phyloP scores from a whole-genome alignment of 1,284 basidiomycete species.

The Malassezia nana region DNA sequence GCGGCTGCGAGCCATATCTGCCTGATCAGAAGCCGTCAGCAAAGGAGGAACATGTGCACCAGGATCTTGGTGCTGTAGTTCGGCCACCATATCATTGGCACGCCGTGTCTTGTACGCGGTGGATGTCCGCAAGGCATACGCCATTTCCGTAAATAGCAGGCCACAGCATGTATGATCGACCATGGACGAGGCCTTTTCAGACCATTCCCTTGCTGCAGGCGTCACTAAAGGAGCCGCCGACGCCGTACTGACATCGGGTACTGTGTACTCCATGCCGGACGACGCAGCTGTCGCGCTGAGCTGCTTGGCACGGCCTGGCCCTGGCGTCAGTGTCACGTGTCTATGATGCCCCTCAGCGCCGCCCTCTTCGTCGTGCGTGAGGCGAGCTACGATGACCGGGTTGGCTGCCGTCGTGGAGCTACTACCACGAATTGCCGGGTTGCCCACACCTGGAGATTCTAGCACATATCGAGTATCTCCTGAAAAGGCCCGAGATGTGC shows the following conservation, averaged over 20 bases:
- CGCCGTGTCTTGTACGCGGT: constrained; percentile 5
- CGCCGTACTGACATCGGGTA: neutral
- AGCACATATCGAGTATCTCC: constrained; percentile 7
- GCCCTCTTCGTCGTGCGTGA: neutral
- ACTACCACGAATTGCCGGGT: constrained; percentile 14
- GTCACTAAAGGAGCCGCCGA: neutral
- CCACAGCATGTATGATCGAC: constrained; percentile 3
- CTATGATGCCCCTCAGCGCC: neutral
- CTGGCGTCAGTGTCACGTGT: no score
- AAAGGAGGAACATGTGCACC: constrained; percentile 10
- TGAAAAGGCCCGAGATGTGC: constrained; percentile 4
- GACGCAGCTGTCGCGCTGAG: neutral
- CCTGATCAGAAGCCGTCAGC: constrained; percentile 6
- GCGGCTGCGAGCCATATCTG: constrained; percentile 56
- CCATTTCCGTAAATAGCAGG: constrained; percentile 10
- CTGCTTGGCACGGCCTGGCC: neutral
- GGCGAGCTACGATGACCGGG: constrained; percentile 2
- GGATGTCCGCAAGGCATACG: constrained; percentile 2
- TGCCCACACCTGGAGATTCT: constrained; percentile 10
- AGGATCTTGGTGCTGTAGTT: constrained; percentile 8
- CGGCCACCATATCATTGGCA: constrained; percentile 14
- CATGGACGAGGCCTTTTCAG: neutral
- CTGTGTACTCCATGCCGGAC: constrained; percentile 3
- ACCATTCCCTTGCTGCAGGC: neutral
- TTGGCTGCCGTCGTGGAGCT: constrained; percentile 14